Base-by-base conservation (phyloP, 345 rosid genomes). In the Arabidopsis arenosa region DNA sequence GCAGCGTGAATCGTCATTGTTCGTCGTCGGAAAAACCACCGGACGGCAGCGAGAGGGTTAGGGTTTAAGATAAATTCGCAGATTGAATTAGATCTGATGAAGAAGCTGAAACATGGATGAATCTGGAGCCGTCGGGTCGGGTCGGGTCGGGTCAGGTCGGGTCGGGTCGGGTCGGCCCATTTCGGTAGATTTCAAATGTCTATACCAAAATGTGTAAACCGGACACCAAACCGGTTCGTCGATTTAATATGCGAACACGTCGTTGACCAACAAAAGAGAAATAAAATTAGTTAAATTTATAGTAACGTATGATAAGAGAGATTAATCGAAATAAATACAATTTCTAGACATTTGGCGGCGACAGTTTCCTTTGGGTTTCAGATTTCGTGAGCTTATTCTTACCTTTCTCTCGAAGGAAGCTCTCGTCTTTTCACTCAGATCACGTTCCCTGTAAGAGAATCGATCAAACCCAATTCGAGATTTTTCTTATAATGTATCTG, bases 1-100 rank as follows among this genome's bases (percentile, higher is more conserved):
- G 90, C 74, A 0, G 97, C 88, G 82, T 95, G 98, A 64, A 95
- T 76, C 62, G 99, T 88, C 99, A 92, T 92, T 26, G 43, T 62
- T 51, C 51, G 30, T 28, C 39, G 39, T 43, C 61, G 75, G 67
- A 5, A 12, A 44, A 35, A 6, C 44, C 56, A 41, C 81, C 77
- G 63, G 81, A 53, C 55, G 74, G 52, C 17, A 45, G 80, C 36
- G 65, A 56, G 6, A 10, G 49, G 10, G 17, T 23, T 73, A 79
- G 75, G 81, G 78, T 49, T 79, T 73, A 15, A 59, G 70, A 73
- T n/a, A 7, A 51, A 11, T 15, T 66, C n/a, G 21, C 15, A 41
- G 51, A 78, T 43, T 66, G 64, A 36, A 18, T 49, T 35, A 64
- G 75, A 78, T 78, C 77, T 70, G 72, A 1, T 55, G 45, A 6